Conservation (phyloP, 495 filamentous ascomycete species). For the Daldinia concentrica region DNA sequence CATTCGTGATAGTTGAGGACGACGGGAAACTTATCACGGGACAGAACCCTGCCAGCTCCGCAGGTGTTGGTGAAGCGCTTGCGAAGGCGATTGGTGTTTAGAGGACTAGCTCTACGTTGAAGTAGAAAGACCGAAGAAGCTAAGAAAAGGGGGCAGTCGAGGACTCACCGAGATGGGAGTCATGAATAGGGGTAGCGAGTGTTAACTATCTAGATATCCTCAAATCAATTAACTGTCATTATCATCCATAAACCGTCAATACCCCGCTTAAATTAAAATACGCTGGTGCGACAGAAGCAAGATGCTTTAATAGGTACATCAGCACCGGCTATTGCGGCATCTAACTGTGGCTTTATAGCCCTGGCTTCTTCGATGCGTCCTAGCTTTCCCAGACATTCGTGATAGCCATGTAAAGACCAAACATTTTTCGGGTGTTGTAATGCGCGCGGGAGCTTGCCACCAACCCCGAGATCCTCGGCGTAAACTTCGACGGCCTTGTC, state of each 20-base stretch:
- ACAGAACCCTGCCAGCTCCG: slow-evolving; percentile 76
- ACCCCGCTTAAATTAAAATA: background rate
- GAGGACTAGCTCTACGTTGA: background rate
- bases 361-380: slow-evolving; percentile 60
- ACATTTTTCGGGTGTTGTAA: slow-evolving; percentile 72
- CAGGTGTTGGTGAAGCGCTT: slow-evolving; percentile 64
- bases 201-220: background rate
- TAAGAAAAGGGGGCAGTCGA: background rate
- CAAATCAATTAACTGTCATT: background rate
- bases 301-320: slow-evolving; percentile 68
- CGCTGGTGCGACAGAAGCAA: slow-evolving; percentile 66
- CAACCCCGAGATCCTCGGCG: slow-evolving; percentile 68
- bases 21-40: slow-evolving; percentile 73
- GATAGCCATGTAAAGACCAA: slow-evolving; percentile 72
- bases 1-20: slow-evolving; percentile 66
- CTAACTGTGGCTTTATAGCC: slow-evolving; percentile 59
- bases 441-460: slow-evolving; percentile 62
- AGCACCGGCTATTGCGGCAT: slow-evolving; percentile 59
- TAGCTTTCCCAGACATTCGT: slow-evolving; percentile 68
- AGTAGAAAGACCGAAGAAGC: background rate
- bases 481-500: slow-evolving; percentile 66
- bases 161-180: background rate
- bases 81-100: slow-evolving; percentile 45
- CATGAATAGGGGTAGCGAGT: background rate
- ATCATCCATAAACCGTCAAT: background rate